phyloP scores from a whole-genome alignment of 108 stramenopile genomes.

The Cyclotella sp. region DNA sequence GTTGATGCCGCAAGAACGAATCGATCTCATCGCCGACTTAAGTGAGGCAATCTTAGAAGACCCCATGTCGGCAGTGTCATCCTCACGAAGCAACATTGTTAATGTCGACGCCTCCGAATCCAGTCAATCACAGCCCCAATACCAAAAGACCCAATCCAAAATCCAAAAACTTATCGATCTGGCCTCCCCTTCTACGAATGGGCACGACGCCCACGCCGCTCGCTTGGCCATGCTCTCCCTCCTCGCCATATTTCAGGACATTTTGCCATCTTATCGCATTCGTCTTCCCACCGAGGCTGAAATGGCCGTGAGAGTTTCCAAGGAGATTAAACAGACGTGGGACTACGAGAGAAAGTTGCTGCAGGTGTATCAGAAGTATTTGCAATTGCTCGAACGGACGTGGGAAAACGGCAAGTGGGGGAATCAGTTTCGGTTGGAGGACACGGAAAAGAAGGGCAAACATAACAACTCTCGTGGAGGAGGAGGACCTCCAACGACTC shows the following conservation, averaged over 20 bases:
- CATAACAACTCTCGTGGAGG: background rate
- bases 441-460: constrained; percentile 7
- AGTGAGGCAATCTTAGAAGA: constrained; percentile 81
- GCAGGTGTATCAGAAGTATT: constrained; percentile 78
- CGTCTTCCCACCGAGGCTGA: constrained; percentile 87
- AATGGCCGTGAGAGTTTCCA: constrained; percentile 77
- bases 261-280: constrained; percentile 92
- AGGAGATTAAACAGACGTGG: constrained; percentile 85
- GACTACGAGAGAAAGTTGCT: constrained; percentile 82
- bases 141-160: constrained; percentile 59
- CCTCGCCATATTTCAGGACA: constrained; percentile 91
- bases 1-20: constrained; percentile 47
- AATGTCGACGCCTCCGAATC: background rate
- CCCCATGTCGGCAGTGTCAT: constrained; percentile 67
- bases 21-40: constrained; percentile 78
- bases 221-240: constrained; percentile 82
- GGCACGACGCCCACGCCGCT: constrained; percentile 70
- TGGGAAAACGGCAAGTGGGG: constrained; percentile 64
- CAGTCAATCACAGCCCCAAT: constrained; percentile 17
- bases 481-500: constrained; percentile 53
- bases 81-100: constrained; percentile 21
- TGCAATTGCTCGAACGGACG: constrained; percentile 73
- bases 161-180: constrained; percentile 62
- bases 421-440: constrained; percentile 2
- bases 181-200: constrained; percentile 61